phyloP scores from a whole-genome alignment of 352 stramenopile genomes.

The Phytopythium vexans region DNA sequence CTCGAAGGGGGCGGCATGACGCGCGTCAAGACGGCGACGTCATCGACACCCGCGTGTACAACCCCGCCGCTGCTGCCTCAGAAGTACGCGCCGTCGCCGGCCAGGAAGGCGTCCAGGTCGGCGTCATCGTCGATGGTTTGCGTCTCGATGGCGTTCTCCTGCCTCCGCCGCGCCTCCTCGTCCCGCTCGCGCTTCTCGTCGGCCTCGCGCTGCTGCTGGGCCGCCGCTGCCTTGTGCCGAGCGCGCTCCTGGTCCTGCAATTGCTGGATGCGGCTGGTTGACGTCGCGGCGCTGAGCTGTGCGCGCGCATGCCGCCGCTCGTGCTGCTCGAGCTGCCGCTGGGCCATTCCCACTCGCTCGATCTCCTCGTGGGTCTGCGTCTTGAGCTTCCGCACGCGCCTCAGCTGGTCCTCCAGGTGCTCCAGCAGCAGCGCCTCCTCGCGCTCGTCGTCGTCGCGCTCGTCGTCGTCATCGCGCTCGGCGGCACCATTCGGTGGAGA shows the following conservation, averaged over 20 bases:
- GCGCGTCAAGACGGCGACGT: neutral
- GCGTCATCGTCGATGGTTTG: slow-evolving; percentile 28
- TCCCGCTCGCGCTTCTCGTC: slow-evolving; percentile 19
- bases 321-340: slow-evolving; percentile 42
- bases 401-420: slow-evolving; percentile 44
- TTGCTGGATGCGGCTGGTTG: slow-evolving; percentile 55
- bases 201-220: slow-evolving; percentile 20
- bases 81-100: slow-evolving; percentile 44
- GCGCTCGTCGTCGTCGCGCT: slow-evolving; percentile 32
- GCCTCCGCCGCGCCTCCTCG: slow-evolving; percentile 25
- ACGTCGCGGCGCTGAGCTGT: slow-evolving; percentile 21
- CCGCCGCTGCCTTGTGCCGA: slow-evolving; percentile 19
- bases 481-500: neutral
- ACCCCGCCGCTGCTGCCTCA: slow-evolving; percentile 14
- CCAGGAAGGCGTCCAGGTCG: slow-evolving; percentile 63
- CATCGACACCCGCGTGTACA: neutral
- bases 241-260: slow-evolving; percentile 57
- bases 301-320: slow-evolving; percentile 26
- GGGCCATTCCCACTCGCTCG: slow-evolving; percentile 30
- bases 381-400: slow-evolving; percentile 45
- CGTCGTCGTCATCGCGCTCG: slow-evolving; percentile 10
- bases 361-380: slow-evolving; percentile 32
- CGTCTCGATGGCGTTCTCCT: slow-evolving; percentile 43
- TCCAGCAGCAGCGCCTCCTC: slow-evolving; percentile 34
- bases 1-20: neutral